Evolutionary conservation across 78 protist genomes (phyloP).

Genomic region (Pigoraptor vietnamica): DNA sequence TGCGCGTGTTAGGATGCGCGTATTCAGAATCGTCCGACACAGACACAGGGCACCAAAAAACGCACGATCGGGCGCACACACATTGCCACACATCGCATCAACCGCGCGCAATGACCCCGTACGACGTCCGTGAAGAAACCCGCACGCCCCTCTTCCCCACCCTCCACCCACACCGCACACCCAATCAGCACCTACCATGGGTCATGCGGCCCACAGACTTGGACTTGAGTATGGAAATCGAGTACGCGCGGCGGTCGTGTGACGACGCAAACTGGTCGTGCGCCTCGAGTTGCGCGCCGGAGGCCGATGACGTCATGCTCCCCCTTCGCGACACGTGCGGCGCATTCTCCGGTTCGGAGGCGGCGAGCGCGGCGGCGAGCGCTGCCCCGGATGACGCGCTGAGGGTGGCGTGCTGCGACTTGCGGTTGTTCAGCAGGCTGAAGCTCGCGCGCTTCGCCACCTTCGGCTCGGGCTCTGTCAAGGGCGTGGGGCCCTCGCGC

Average conservation of each 20-base stretch:
- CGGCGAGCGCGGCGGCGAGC: background rate
- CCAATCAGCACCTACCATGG: background rate
- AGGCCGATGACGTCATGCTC: background rate
- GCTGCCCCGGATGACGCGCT: background rate
- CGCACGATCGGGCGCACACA: background rate
- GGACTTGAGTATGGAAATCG: background rate
- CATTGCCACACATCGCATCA: background rate
- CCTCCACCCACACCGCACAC: background rate
- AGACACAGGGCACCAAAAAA: too few species aligned
- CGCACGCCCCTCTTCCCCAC: background rate
- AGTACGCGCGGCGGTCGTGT: background rate
- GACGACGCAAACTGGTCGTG: background rate
- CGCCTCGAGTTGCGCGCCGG: background rate
- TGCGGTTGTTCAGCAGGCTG: background rate
- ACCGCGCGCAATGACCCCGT: background rate
- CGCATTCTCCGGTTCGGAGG: background rate
- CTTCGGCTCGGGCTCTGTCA: background rate
- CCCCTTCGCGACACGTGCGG: background rate
- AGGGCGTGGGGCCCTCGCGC: background rate
- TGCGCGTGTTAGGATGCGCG: background rate
- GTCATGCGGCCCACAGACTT: background rate
- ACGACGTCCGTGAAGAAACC: background rate
- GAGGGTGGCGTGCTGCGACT: background rate
- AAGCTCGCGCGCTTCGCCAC: background rate
- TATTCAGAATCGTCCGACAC: too few species aligned